A percentile compares a stretch with the other conserved stretches of the same genome.
Evolutionary conservation across 805 yeast genomes (phyloP).

Genomic region (Barnettozyma salicaria): DNA sequence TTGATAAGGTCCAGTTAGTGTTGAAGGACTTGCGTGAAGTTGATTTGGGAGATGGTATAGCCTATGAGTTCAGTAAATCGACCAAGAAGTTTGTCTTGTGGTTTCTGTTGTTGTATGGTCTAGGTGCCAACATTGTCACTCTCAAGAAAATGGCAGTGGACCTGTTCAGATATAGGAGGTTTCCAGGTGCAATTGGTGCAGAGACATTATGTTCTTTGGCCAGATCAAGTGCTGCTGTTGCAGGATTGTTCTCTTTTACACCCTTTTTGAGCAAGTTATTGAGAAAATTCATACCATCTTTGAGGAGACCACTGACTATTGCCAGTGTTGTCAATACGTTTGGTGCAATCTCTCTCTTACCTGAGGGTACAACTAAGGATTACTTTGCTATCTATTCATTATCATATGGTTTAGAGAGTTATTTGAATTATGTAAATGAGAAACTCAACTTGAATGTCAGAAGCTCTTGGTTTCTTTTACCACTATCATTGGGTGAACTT

Average conservation of each 20-base stretch:
- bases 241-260: constrained; percentile 3
- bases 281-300: not conserved
- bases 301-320: not conserved
- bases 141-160: too few species aligned
- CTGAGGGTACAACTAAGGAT: constrained; percentile 15
- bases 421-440: constrained; percentile 1
- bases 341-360: constrained; percentile 9
- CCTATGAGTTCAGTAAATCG: constrained; percentile 2
- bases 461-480: constrained; percentile 15
- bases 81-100: constrained; percentile 10
- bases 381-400: constrained; percentile 12
- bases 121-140: constrained; percentile 6
- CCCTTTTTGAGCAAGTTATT: constrained; percentile 6
- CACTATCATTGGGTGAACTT: constrained; percentile 16
- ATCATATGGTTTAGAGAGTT: constrained; percentile 12
- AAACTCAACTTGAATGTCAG: not conserved
- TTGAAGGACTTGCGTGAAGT: constrained; percentile 2
- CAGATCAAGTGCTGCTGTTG: constrained; percentile 1
- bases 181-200: not conserved
- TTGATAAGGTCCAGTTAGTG: constrained; percentile 4
- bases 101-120: constrained; percentile 11
- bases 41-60: not conserved
- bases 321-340: constrained; percentile 4
- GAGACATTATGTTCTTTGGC: not conserved
- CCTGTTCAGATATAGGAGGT: too few species aligned